Percentiles rank a stretch among this genome's conserved stretches.
Evolutionary conservation across 129 eudicot genomes (phyloP).

Genomic region (Scalesia atractyloides): DNA sequence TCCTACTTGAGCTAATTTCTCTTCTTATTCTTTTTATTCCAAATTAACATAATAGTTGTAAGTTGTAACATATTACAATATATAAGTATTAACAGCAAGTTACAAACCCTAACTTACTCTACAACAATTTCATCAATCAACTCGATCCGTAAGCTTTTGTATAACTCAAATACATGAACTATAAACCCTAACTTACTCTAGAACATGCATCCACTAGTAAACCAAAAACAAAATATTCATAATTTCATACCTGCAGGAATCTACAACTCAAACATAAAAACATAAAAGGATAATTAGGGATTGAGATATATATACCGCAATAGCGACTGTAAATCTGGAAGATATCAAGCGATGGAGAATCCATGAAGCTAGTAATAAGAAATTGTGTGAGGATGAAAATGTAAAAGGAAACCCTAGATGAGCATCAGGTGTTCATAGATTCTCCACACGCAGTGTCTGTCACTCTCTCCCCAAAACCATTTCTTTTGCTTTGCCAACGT

Average conservation of each 20-base stretch:
- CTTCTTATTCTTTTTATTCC: neutral
- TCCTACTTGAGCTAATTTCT: slow-evolving; percentile 1
- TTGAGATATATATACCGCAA: slow-evolving; percentile 50
- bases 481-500: too few species aligned
- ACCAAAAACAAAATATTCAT: neutral
- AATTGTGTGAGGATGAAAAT: neutral
- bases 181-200: slow-evolving; percentile 13
- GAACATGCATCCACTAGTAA: neutral
- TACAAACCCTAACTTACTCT: neutral
- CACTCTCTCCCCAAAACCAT: slow-evolving; percentile 8
- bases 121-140: neutral
- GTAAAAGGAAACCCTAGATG: slow-evolving; percentile 14
- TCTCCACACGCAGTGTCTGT: neutral
- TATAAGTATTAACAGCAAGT: slow-evolving; percentile 10
- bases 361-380: slow-evolving; percentile 36
- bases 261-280: neutral
- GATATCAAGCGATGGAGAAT: slow-evolving; percentile 37
- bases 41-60: neutral
- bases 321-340: slow-evolving; percentile 55
- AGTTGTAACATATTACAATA: neutral
- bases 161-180: neutral
- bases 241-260: neutral
- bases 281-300: neutral
- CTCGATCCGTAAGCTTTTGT: neutral
- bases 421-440: neutral